Conservation (phyloP, 2,329 filamentous ascomycete genomes). For the Neopestalotiopsis clavispora region DNA sequence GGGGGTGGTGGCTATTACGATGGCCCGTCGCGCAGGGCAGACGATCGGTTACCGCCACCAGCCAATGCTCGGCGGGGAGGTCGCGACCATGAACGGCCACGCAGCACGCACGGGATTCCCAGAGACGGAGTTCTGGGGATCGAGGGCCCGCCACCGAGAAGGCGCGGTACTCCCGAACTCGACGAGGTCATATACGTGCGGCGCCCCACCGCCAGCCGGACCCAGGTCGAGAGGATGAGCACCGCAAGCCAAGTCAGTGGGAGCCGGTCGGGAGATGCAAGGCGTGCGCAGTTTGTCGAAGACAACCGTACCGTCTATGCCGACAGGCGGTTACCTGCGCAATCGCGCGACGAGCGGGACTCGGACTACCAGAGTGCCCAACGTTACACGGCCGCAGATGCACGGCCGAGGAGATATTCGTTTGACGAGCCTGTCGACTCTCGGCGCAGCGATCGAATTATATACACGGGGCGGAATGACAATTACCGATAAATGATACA, state of each 20-base stretch:
- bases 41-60: neutral
- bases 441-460: neutral
- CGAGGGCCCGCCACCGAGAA: neutral
- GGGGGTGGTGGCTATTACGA: neutral
- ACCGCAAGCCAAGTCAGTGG: neutral
- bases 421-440: neutral
- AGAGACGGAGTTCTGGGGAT: neutral
- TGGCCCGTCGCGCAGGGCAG: neutral
- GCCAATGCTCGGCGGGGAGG: neutral
- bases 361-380: neutral
- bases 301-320: neutral
- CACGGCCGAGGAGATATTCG: neutral
- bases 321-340: neutral
- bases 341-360: neutral
- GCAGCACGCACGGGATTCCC: slow-evolving; percentile 4
- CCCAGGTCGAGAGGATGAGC: neutral
- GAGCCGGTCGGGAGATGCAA: slow-evolving; percentile 10
- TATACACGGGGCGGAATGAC: slow-evolving; percentile 3
- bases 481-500: neutral
- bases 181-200: slow-evolving; percentile 2
- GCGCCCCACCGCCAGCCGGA: slow-evolving; percentile 4
- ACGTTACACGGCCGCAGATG: neutral
- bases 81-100: slow-evolving; percentile 11
- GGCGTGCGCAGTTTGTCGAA: slow-evolving; percentile 13
- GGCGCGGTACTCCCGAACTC: slow-evolving; percentile 5